Evolutionary conservation across 768 basidiomycete species (phyloP), one percentile per base, ranked within the genome.

Genomic region (Xerocomellus intermedius): DNA sequence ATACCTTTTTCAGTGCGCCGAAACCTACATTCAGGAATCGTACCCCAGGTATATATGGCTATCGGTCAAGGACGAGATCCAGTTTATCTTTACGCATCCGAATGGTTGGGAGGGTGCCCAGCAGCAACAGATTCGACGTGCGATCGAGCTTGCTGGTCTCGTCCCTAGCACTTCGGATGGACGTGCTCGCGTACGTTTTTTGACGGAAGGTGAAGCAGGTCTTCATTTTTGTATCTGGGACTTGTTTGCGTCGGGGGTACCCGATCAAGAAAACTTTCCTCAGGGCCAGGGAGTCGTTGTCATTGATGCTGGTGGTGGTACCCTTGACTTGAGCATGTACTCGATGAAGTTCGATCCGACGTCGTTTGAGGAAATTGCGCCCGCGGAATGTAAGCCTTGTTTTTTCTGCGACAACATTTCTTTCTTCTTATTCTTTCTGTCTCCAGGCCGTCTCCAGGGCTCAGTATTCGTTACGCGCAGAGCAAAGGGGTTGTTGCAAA

Each of bases 101-200:
- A 86, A 85, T 51, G 83, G 81, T 0, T 86, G 84, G 85, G 83
- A 79, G 53, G 79, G 81, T 1, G 62, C 62, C 0, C 84, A 86
- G 59, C 85, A 85, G 49, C 66, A 67, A 26, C 68, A 75, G 55
- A 80, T 85, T 71, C 76, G 83, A 1, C 63, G 64, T 35, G 84
- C 83, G 2, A 79, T 82, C 1, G 71, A 80, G 4, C 56, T 57
- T 7, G 83, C 82, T 1, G 79, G 79, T 1, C 71, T 86, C 6
- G 69, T 85, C 30, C 70, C 75, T 0, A 66, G 78, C 44, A 74
- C 63, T 0, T 45, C 53, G 0, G 64, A 64, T 0, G 79, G 73
- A 0, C 76, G 70, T 24, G 59, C 67, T 2, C 75, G 81, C 0
- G 64, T 85, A 2, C 75, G 73, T 0, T 79, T 85, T 41, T 74